Percentiles rank a stretch among this genome's conserved stretches.
These are phyloP conservation scores for Plectosphaerella sp. DNA, from an alignment of 2,329 filamentous ascomycete species.

Conservation along the genomic window DNA sequence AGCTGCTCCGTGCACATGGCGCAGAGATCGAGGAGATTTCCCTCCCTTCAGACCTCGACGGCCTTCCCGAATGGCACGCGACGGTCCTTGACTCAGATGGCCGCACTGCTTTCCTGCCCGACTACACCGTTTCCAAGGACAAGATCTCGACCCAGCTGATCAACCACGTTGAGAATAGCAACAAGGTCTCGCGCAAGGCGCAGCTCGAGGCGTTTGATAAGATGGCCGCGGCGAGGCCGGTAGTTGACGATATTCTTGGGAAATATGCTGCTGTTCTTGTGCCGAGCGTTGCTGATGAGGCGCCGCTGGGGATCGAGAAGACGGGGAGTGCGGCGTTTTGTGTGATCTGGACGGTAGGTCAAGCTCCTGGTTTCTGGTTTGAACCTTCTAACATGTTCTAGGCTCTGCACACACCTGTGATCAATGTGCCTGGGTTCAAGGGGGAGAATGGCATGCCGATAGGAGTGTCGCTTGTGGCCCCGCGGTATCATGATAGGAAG, in stretches of 20 bases:
- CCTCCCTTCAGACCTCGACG: constrained; percentile 43
- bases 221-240: constrained; percentile 43
- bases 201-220: constrained; percentile 50
- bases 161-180: constrained; percentile 45
- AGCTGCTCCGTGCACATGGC: constrained; percentile 38
- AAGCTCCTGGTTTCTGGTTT: too few relatives aligned
- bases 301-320: constrained; percentile 42
- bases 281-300: constrained; percentile 53
- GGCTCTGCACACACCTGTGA: constrained; percentile 54
- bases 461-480: constrained; percentile 48
- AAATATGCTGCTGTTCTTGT: constrained; percentile 50
- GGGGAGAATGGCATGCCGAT: constrained; percentile 52
- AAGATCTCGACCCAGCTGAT: constrained; percentile 40
- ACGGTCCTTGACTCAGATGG: constrained; percentile 48
- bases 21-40: constrained; percentile 52
- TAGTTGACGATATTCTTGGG: constrained; percentile 42
- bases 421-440: constrained; percentile 61
- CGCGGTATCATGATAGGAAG: constrained; percentile 40
- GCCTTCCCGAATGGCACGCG: constrained; percentile 47
- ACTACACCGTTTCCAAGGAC: constrained; percentile 43
- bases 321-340: constrained; percentile 54
- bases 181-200: constrained; percentile 35
- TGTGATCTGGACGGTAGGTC: constrained; percentile 47
- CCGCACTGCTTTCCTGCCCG: constrained; percentile 45
- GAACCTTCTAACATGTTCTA: constrained; percentile 23